Evolutionary conservation across 2,329 filamentous ascomycete species (phyloP).

Genomic region (Cercospora nicotianae): DNA sequence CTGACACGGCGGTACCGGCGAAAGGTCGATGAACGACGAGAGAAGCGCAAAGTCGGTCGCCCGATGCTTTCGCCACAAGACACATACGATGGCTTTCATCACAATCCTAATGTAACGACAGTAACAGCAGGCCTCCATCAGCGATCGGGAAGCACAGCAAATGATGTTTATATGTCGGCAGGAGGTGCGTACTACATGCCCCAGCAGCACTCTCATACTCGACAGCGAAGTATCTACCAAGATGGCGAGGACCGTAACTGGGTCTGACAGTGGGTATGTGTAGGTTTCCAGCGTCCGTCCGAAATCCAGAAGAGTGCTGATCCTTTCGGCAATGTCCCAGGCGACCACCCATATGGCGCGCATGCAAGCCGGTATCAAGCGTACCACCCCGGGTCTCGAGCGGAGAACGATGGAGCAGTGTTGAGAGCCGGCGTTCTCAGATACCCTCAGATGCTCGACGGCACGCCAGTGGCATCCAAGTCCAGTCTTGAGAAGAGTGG

Average conservation of each 20-base stretch:
- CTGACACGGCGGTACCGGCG: conserved; percentile 15
- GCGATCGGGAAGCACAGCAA: conserved; percentile 29
- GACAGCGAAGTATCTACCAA: conserved; percentile 33
- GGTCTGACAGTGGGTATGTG: conserved; percentile 31
- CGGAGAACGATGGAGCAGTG: conserved; percentile 17
- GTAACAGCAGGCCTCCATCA: conserved; percentile 17
- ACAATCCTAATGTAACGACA: conserved; percentile 4
- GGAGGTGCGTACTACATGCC: conserved; percentile 35
- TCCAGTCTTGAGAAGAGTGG: conserved; percentile 11
- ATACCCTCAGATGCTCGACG: conserved; percentile 25
- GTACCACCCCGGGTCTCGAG: conserved; percentile 22
- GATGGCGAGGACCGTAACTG: conserved; percentile 26
- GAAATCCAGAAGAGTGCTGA: conserved; percentile 25
- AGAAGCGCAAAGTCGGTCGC: conserved; percentile 11
- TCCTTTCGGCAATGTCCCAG: conserved; percentile 25
- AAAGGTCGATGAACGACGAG: conserved; percentile 12
- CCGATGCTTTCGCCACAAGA: conserved; percentile 7
- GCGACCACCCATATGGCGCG: conserved; percentile 9
- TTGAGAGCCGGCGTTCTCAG: conserved; percentile 18
- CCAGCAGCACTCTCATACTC: conserved; percentile 24
- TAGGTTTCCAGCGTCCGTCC: conserved; percentile 23
- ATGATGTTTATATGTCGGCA: conserved; percentile 33
- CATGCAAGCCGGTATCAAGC: conserved; percentile 5
- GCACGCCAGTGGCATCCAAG: conserved; percentile 12
- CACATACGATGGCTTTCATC: conserved; percentile 12